Evolutionary conservation across 768 basidiomycete genomes (phyloP).

Genomic region (Hygrocybe coccinea): DNA sequence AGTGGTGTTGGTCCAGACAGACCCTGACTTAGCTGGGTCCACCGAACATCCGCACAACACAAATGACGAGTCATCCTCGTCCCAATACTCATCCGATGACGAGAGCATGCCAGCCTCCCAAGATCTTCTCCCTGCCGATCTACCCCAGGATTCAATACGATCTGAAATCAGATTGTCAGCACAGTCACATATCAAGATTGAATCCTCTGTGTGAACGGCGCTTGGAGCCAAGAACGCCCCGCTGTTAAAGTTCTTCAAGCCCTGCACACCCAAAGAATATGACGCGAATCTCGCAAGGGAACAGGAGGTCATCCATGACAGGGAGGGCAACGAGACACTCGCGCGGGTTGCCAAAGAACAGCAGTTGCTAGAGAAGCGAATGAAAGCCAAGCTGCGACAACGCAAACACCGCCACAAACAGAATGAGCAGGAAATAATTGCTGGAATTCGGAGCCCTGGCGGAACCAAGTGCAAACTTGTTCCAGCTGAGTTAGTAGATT

Average conservation of each 20-base stretch:
- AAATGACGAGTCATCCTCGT: neutral
- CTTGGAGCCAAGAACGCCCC: neutral
- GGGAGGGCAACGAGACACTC: neutral
- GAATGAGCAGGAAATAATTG: neutral
- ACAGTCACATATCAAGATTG: neutral
- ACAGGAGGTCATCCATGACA: neutral
- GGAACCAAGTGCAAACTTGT: constrained; percentile 13
- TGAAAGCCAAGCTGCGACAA: neutral
- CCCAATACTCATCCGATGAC: neutral
- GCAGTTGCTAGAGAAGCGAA: neutral
- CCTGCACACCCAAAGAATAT: neutral
- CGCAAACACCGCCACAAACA: constrained; percentile 8
- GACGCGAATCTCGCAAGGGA: constrained; percentile 3
- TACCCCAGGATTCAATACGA: neutral
- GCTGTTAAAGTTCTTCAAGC: constrained; percentile 3
- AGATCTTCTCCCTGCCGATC: neutral
- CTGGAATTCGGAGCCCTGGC: constrained; percentile 5
- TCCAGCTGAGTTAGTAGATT: neutral
- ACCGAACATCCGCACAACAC: neutral
- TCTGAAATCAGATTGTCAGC: neutral
- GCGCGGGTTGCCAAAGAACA: constrained; percentile 1
- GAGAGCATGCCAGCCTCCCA: neutral
- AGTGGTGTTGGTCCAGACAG: neutral
- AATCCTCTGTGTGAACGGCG: neutral
- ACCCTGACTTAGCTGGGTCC: neutral